Evolutionary conservation across 176 grass and related monocot genomes (phyloP).

Genomic region (Ampelocalamus luodianensis): DNA sequence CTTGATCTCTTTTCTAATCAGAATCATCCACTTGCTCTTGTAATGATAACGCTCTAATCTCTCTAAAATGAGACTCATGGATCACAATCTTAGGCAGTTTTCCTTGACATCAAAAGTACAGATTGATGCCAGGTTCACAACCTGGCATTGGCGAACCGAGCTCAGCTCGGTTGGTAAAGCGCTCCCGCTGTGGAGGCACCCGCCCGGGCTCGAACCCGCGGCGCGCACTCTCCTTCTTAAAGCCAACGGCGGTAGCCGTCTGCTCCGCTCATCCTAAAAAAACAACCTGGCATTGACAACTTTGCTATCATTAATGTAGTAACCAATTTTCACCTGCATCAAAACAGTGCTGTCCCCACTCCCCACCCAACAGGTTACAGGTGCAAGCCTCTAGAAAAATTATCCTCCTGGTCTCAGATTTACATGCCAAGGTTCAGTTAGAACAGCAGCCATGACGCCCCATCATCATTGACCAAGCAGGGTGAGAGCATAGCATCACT

Average conservation of each 20-base stretch:
- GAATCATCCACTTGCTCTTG: neutral
- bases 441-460: constrained; percentile 1
- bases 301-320: constrained; percentile 33
- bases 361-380: neutral
- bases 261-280: no score
- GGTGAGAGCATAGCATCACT: neutral
- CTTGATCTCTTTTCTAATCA: neutral
- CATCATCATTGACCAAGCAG: constrained; percentile 51
- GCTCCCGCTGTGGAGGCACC: no score
- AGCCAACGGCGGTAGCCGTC: no score
- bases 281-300: neutral
- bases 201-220: no score
- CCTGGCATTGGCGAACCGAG: neutral
- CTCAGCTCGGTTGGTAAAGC: no score
- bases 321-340: constrained; percentile 10
- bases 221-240: no score
- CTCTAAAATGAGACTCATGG: neutral
- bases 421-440: constrained; percentile 34
- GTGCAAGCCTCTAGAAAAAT: constrained; percentile 5
- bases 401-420: constrained; percentile 45
- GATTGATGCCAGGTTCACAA: neutral
- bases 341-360: neutral
- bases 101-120: neutral
- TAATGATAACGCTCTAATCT: neutral
- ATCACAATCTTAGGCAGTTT: neutral